Evolutionary conservation across 208 protist species (phyloP).

Genomic region (Leishmania mexicana): DNA sequence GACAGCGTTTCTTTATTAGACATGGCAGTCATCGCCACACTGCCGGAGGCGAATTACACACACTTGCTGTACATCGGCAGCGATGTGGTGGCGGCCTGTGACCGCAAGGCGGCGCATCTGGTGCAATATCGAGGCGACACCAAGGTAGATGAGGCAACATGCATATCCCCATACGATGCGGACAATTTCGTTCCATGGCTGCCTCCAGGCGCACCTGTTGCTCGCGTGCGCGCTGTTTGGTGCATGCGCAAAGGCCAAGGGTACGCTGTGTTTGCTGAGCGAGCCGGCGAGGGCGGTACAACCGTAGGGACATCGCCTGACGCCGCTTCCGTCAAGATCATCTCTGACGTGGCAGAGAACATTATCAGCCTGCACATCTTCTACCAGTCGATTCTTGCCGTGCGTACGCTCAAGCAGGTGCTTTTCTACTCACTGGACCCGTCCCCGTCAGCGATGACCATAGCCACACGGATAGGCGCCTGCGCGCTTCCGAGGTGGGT

Average conservation of each 20-base stretch:
- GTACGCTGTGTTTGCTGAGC: slow-evolving; percentile 16
- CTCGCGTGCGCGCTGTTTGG: slow-evolving; percentile 15
- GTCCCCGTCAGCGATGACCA: slow-evolving; percentile 10
- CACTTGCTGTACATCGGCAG: slow-evolving; percentile 38
- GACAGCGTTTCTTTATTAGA: background rate
- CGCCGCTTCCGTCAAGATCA: slow-evolving; percentile 9
- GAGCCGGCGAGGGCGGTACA: slow-evolving; percentile 2
- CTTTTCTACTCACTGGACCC: slow-evolving; percentile 48
- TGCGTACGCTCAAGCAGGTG: slow-evolving; percentile 31
- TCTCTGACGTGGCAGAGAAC: slow-evolving; percentile 7
- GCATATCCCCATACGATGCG: slow-evolving; percentile 33
- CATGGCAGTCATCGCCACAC: slow-evolving; percentile 42
- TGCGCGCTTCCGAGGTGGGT: slow-evolving; percentile 20
- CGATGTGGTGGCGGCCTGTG: slow-evolving; percentile 45
- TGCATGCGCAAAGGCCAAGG: slow-evolving; percentile 18
- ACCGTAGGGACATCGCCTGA: slow-evolving; percentile 4
- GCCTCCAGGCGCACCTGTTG: slow-evolving; percentile 25
- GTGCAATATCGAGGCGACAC: slow-evolving; percentile 12
- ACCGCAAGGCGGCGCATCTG: slow-evolving; percentile 40
- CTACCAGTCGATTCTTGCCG: slow-evolving; percentile 42
- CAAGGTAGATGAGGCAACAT: slow-evolving; percentile 19
- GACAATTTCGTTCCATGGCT: slow-evolving; percentile 50
- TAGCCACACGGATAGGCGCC: slow-evolving; percentile 14
- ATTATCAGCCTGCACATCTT: slow-evolving; percentile 40
- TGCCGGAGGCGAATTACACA: slow-evolving; percentile 53